A percentile compares a stretch with the other conserved stretches of the same genome.
Evolutionary conservation across 306 rosid genomes (phyloP).

Genomic region (Ceratonia siliqua): DNA sequence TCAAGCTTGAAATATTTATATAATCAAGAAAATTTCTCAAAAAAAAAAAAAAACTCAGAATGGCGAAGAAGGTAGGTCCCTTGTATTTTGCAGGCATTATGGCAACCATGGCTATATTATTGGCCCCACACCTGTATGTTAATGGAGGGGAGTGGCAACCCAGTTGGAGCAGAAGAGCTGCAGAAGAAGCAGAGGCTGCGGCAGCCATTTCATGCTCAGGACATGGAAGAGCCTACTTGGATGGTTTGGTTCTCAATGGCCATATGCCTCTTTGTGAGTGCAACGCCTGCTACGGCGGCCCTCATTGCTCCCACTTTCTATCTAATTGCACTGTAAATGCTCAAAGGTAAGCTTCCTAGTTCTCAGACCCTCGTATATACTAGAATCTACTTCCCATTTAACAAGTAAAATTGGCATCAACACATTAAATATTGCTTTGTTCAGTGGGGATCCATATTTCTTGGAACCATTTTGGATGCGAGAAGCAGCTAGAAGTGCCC

Average conservation of each 20-base stretch:
- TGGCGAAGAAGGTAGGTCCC: too few relatives aligned
- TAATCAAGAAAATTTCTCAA: too few relatives aligned
- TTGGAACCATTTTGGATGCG: conserved; percentile 51
- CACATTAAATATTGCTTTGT: too few relatives aligned
- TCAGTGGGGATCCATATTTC: conserved; percentile 49
- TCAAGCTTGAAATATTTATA: too few relatives aligned
- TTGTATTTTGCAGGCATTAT: too few relatives aligned
- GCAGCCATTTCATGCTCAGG: conserved; percentile 43
- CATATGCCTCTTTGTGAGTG: conserved; percentile 35
- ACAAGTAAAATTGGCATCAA: too few relatives aligned
- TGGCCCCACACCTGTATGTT: too few relatives aligned
- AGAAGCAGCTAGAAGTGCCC: conserved; percentile 33
- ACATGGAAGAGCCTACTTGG: conserved; percentile 45
- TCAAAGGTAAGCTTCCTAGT: too few relatives aligned
- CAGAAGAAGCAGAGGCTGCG: conserved; percentile 42
- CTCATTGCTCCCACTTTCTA: conserved; percentile 20
- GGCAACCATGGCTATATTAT: too few relatives aligned
- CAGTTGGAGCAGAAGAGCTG: conserved; percentile 42
- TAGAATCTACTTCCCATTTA: too few relatives aligned
- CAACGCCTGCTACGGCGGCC: conserved; percentile 42
- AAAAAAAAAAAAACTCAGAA: too few relatives aligned
- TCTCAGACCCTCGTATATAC: too few relatives aligned
- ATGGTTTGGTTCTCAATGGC: conserved; percentile 20
- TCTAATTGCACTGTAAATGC: conserved; percentile 35
- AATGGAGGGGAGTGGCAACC: conserved; percentile 5